These are phyloP conservation scores for Lactifluus subvellereus DNA, from an alignment of 768 basidiomycete genomes.

Conservation along the genomic window DNA sequence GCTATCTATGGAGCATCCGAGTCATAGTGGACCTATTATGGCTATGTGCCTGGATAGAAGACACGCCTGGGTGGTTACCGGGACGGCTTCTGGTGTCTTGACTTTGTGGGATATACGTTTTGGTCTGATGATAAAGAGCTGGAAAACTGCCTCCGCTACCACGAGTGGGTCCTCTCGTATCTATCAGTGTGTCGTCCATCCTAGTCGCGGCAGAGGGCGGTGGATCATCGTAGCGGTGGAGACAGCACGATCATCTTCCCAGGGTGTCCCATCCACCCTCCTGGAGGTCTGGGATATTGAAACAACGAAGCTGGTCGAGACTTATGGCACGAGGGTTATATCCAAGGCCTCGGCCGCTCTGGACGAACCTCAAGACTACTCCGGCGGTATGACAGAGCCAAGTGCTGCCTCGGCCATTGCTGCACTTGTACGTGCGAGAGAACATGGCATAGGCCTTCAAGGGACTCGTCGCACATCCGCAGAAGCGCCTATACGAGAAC, in stretches of 20 bases:
- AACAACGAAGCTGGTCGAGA: constrained; percentile 71
- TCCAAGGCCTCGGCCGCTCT: constrained; percentile 41
- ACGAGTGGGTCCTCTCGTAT: constrained; percentile 52
- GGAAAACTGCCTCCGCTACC: constrained; percentile 63
- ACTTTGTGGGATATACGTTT: constrained; percentile 96
- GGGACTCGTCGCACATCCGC: constrained; percentile 24
- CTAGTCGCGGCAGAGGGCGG: constrained; percentile 77
- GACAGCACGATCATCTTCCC: constrained; percentile 34
- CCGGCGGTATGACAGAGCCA: constrained; percentile 50
- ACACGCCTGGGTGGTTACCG: constrained; percentile 82
- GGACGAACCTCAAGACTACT: constrained; percentile 48
- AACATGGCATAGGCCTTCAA: constrained; percentile 33
- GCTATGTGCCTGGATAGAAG: constrained; percentile 79
- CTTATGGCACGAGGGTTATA: constrained; percentile 55
- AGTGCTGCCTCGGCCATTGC: constrained; percentile 73
- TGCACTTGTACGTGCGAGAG: constrained; percentile 67
- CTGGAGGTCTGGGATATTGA: constrained; percentile 95
- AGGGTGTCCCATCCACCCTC: constrained; percentile 36
- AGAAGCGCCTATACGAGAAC: constrained; percentile 28
- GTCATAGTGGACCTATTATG: constrained; percentile 82
- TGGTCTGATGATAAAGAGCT: constrained; percentile 80
- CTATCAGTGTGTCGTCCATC: constrained; percentile 75
- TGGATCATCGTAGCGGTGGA: constrained; percentile 88
- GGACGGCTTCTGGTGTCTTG: constrained; percentile 78
- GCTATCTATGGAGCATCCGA: constrained; percentile 76